Evolutionary conservation across 257 asterid species (phyloP).

Genomic region (Gentiana macrophylla): DNA sequence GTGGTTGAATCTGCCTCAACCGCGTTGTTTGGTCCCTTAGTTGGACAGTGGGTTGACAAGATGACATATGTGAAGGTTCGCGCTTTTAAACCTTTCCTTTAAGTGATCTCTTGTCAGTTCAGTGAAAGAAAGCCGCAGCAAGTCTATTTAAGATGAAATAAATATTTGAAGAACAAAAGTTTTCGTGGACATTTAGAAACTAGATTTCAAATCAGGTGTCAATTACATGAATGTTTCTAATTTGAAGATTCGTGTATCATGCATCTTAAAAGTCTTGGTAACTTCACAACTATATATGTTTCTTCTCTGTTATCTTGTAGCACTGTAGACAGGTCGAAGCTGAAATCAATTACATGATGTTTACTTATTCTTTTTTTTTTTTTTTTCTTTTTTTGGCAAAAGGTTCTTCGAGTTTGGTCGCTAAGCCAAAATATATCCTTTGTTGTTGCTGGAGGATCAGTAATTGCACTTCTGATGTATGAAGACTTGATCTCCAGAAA

Average conservation of each 20-base stretch:
- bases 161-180: not conserved
- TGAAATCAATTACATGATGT: too few species aligned
- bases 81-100: conserved; percentile 4
- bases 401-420: conserved; percentile 70
- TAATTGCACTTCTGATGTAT: conserved; percentile 45
- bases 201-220: not conserved
- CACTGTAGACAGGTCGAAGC: too few species aligned
- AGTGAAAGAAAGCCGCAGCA: too few species aligned
- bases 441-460: conserved; percentile 73
- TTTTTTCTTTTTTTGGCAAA: conserved; percentile 3
- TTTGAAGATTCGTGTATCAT: not conserved
- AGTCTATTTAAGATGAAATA: not conserved
- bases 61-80: conserved; percentile 51
- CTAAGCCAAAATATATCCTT: conserved; percentile 65
- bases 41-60: conserved; percentile 66
- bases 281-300: too few species aligned
- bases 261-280: not conserved
- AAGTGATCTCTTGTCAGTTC: too few species aligned
- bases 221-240: not conserved
- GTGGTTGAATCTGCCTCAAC: conserved; percentile 73
- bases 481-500: conserved; percentile 28
- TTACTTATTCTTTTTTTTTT: too few species aligned
- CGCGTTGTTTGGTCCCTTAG: conserved; percentile 58
- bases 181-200: not conserved
- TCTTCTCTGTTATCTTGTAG: too few species aligned